Percentiles rank a stretch among this genome's conserved stretches.
Evolutionary conservation across 2,329 filamentous ascomycete genomes (phyloP).

Genomic region (Westerdykella sp.): DNA sequence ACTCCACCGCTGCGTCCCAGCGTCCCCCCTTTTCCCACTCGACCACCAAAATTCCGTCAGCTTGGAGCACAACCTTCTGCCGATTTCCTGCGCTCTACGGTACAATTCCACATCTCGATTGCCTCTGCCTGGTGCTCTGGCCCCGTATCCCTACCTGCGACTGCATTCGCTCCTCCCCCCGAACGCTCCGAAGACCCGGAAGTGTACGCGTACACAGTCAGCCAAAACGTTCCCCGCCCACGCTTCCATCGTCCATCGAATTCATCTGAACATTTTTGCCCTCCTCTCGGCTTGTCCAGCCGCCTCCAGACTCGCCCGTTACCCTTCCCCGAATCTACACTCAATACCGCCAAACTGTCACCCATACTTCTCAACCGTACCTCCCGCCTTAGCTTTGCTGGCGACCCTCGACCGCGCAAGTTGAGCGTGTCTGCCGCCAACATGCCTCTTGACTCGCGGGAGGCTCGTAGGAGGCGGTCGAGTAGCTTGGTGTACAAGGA

Average conservation of each 20-base stretch:
- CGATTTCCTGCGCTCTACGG: too few species aligned
- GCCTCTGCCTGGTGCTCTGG: constrained; percentile 4
- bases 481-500: constrained; percentile 99
- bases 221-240: constrained; percentile 17
- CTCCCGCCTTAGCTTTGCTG: constrained; percentile 73
- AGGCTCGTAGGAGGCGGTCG: constrained; percentile 80
- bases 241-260: constrained; percentile 7
- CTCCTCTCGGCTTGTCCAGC: constrained; percentile 2
- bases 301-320: background rate
- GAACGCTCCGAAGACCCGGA: constrained; percentile 24
- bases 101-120: background rate
- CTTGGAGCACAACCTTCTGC: too few species aligned
- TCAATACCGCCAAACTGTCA: constrained; percentile 93
- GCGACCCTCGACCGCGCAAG: constrained; percentile 55
- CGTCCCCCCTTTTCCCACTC: constrained; percentile 1
- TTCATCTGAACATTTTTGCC: constrained; percentile 6
- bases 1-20: background rate
- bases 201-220: constrained; percentile 26
- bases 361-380: constrained; percentile 82
- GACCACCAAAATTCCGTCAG: too few species aligned
- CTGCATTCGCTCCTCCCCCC: constrained; percentile 16
- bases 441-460: constrained; percentile 43
- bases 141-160: constrained; percentile 8
- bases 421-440: constrained; percentile 22
- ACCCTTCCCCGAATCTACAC: constrained; percentile 2